A percentile compares a stretch with the other conserved stretches of the same genome.
phyloP scores from a whole-genome alignment of 2,329 filamentous ascomycete species.

The Penicillium sclerotigenum region DNA sequence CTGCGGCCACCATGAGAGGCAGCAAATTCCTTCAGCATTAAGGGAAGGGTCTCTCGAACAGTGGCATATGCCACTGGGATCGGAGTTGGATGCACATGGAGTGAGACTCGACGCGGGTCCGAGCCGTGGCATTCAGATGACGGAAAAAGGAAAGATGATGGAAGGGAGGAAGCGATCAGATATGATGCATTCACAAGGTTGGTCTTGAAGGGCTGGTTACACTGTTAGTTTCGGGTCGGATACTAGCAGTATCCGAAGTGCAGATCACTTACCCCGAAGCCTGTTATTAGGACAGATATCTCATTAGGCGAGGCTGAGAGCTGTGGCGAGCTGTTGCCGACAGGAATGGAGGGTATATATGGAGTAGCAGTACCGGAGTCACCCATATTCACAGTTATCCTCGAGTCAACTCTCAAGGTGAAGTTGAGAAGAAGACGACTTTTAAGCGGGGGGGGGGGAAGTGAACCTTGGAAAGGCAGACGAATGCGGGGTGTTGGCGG shows the following conservation, averaged over 20 bases:
- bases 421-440: neutral
- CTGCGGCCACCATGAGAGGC: slow-evolving; percentile 39
- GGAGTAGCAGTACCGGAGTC: slow-evolving; percentile 29
- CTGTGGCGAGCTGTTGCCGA: slow-evolving; percentile 14
- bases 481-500: slow-evolving; percentile 19
- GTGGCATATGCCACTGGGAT: slow-evolving; percentile 69
- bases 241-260: slow-evolving; percentile 4
- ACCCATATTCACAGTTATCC: slow-evolving; percentile 28
- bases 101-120: slow-evolving; percentile 33
- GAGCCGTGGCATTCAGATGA: slow-evolving; percentile 15
- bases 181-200: slow-evolving; percentile 75
- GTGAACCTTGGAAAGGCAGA: neutral
- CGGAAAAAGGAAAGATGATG: slow-evolving; percentile 56
- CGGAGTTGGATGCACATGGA: slow-evolving; percentile 58
- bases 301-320: slow-evolving; percentile 22
- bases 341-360: slow-evolving; percentile 12
- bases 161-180: slow-evolving; percentile 70
- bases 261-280: slow-evolving; percentile 35
- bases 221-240: slow-evolving; percentile 10
- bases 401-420: no score
- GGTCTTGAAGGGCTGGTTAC: slow-evolving; percentile 67
- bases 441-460: slow-evolving; percentile 1
- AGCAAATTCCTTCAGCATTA: slow-evolving; percentile 54
- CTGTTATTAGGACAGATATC: slow-evolving; percentile 37
- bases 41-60: slow-evolving; percentile 62